Evolutionary conservation across 441 rosid species (phyloP).

Genomic region (Gossypium gossypioides): DNA sequence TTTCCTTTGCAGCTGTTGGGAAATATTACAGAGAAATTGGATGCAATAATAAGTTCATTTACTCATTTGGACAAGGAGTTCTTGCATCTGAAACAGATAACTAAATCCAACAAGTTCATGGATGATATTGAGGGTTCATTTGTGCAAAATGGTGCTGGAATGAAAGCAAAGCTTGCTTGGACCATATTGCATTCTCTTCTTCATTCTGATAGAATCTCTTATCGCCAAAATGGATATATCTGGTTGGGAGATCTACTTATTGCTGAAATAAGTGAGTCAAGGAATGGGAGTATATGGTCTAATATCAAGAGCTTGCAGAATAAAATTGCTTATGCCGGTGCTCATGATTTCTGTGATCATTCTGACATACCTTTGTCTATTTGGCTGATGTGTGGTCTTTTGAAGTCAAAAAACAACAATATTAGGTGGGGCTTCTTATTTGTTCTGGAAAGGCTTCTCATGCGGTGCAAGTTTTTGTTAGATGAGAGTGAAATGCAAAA

Average conservation of each 20-base stretch:
- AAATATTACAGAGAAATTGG: conserved; percentile 68
- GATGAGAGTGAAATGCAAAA: conserved; percentile 78
- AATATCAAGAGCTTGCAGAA: conserved; percentile 61
- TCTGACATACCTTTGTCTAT: conserved; percentile 77
- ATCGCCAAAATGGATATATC: conserved; percentile 78
- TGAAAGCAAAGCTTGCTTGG: conserved; percentile 71
- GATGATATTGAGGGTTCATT: conserved; percentile 39
- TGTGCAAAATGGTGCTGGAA: conserved; percentile 34
- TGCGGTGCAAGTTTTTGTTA: conserved; percentile 82
- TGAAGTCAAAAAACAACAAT: conserved; percentile 67
- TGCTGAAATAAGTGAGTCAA: conserved; percentile 77
- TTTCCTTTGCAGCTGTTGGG: conserved; percentile 69
- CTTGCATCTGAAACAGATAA: conserved; percentile 63
- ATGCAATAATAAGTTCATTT: conserved; percentile 64
- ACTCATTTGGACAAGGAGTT: conserved; percentile 90
- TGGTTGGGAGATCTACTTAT: conserved; percentile 95
- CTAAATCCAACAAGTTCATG: conserved; percentile 64
- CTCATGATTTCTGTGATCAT: conserved; percentile 46
- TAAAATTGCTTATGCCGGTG: conserved; percentile 65
- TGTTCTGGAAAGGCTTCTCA: conserved; percentile 89
- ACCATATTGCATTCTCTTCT: conserved; percentile 90
- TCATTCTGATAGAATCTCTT: conserved; percentile 78
- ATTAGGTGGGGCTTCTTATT: conserved; percentile 87
- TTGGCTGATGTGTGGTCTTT: conserved; percentile 82
- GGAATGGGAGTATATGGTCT: conserved; percentile 52